Base-by-base conservation (phyloP, 371 early-diverging fungal genomes). In the Mortierella sp. region DNA sequence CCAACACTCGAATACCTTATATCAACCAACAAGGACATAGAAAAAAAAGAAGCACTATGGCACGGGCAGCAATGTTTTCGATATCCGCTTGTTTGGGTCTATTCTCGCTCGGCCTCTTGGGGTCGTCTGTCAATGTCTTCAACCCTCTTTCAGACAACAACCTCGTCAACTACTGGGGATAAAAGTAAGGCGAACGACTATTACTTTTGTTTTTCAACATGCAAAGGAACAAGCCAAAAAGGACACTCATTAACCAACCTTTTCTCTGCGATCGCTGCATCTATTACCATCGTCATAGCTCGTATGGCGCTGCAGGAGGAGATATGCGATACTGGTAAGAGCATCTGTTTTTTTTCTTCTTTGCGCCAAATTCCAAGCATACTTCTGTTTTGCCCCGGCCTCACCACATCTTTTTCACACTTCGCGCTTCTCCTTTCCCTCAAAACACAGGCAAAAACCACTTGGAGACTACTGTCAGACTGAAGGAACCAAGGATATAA, bases 391-490 rank as follows among this genome's bases (percentile, higher is more conserved):
- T 50, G 5, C 50, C 46, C 19, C 5, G 28, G 16, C 6, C 21
- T 5, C 31, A 6, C 8, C 5, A 31, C n/a, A 28, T 31, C 5
- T 16, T 31, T 19, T 31, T 14, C 19, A 5, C 28, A n/a, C 34
- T 61, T 31, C 31, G 34, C 19, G 6, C 6, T 26, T 9, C 24
- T 16, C 16, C 14, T 57, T 43, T 8, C 8, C 9, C 4, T 57
- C 21, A 10, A 16, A 1, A 31, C 57, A 76, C 50, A 81, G 81
- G 77, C 81, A 81, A 69, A 81, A 81, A 50, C 79, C 90, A 3
- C 87, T 95, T 8, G 89, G 86, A 21, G 79, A 82, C 4, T 95
- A 95, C 82, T 95, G 95, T 76, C 81, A 93, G 53, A 88, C 89
- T 28, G 1, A 48, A 0, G 89, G 88, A 28, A 82, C 84, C 11